A percentile compares a stretch with the other conserved stretches of the same genome.
Evolutionary conservation across 352 stramenopile genomes (phyloP).

Genomic region (Phytopythium vexans): DNA sequence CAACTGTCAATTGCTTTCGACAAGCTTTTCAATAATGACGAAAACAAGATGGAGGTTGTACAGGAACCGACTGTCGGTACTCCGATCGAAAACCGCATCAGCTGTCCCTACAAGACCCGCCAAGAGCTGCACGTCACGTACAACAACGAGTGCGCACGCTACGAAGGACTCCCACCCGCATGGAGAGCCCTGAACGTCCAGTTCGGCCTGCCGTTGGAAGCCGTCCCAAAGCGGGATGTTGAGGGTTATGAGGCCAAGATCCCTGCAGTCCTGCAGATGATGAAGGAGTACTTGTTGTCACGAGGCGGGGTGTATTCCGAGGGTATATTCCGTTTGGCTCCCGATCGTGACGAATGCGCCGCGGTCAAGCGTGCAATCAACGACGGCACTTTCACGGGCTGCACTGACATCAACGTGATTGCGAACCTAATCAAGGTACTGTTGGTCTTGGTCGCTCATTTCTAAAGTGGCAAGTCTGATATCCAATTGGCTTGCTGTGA

Average conservation of each 20-base stretch:
- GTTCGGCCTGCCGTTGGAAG: conserved; percentile 67
- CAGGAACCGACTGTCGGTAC: too few relatives aligned
- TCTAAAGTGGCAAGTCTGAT: not conserved
- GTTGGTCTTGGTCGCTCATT: not conserved
- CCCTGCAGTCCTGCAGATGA: conserved; percentile 73
- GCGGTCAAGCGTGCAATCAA: conserved; percentile 69
- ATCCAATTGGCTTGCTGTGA: conserved; percentile 4
- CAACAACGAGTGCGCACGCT: conserved; percentile 59
- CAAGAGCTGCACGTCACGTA: conserved; percentile 78
- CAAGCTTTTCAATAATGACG: too few relatives aligned
- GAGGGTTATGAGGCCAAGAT: conserved; percentile 62
- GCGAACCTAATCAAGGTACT: conserved; percentile 82
- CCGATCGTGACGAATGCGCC: conserved; percentile 55
- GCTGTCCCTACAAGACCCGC: conserved; percentile 56
- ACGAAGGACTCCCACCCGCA: conserved; percentile 63
- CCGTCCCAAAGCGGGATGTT: conserved; percentile 53
- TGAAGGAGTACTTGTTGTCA: conserved; percentile 53
- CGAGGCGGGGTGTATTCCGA: conserved; percentile 44
- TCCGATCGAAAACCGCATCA: conserved; percentile 36
- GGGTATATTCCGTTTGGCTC: conserved; percentile 78
- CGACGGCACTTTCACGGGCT: conserved; percentile 51
- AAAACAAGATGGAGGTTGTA: too few relatives aligned
- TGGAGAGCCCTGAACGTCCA: conserved; percentile 71
- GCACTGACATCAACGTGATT: conserved; percentile 71
- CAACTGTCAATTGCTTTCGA: too few relatives aligned